A percentile compares a stretch with the other conserved stretches of the same genome.
Evolutionary conservation across 1,284 basidiomycete genomes (phyloP).

Genomic region (Bjerkandera adusta): DNA sequence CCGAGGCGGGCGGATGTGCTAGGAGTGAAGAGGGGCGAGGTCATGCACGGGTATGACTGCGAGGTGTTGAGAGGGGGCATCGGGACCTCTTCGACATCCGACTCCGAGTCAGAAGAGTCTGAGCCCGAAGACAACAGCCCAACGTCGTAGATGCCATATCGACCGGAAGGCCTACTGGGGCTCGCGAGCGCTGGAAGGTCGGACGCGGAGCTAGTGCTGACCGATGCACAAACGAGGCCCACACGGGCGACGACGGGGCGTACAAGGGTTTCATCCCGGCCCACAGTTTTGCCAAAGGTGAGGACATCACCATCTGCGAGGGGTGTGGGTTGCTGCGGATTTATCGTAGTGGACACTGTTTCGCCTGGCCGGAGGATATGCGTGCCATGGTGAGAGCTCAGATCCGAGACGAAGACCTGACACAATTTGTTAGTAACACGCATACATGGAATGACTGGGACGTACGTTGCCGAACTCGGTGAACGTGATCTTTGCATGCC

Average conservation of each 20-base stretch:
- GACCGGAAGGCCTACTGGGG: constrained; percentile 33
- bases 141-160: constrained; percentile 50
- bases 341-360: constrained; percentile 38
- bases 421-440: not conserved
- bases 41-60: constrained; percentile 7
- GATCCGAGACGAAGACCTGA: constrained; percentile 58
- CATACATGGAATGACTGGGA: constrained; percentile 16
- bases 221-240: constrained; percentile 51
- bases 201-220: constrained; percentile 4
- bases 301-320: constrained; percentile 63
- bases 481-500: constrained; percentile 65
- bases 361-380: constrained; percentile 51
- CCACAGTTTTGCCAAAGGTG: constrained; percentile 73
- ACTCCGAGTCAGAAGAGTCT: constrained; percentile 35
- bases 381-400: constrained; percentile 63
- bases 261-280: constrained; percentile 53
- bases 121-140: constrained; percentile 32
- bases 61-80: constrained; percentile 14
- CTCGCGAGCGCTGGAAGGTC: constrained; percentile 7
- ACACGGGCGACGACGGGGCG: constrained; percentile 57
- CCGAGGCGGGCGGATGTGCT: constrained; percentile 1
- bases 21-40: not conserved
- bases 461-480: constrained; percentile 56
- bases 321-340: constrained; percentile 43
- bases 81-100: constrained; percentile 55